Evolutionary conservation across 1,284 basidiomycete genomes (phyloP).

Genomic region (Leccinum pseudoinsigne): DNA sequence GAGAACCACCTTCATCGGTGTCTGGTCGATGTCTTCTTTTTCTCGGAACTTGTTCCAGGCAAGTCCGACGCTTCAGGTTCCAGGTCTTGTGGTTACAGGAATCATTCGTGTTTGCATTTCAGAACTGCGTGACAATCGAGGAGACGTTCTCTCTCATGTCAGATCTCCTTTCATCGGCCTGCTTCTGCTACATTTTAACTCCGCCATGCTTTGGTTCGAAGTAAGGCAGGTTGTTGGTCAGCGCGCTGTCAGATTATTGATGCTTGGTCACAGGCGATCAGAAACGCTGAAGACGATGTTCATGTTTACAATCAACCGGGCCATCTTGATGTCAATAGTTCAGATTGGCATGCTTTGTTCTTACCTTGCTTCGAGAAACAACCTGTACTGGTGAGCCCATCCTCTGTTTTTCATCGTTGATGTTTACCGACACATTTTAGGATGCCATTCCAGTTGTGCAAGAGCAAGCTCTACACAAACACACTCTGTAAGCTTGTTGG

Average conservation of each 20-base stretch:
- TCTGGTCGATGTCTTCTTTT: slow-evolving; percentile 13
- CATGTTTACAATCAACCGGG: slow-evolving; percentile 23
- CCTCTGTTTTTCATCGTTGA: not conserved
- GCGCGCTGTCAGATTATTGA: not conserved
- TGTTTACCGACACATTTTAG: slow-evolving; percentile 2
- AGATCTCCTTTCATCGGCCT: slow-evolving; percentile 19
- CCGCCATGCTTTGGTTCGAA: slow-evolving; percentile 10
- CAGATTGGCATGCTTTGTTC: slow-evolving; percentile 20
- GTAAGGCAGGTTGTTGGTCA: slow-evolving; percentile 4
- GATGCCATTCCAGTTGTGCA: slow-evolving; percentile 24
- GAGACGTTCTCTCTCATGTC: slow-evolving; percentile 21
- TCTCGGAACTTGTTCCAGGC: slow-evolving; percentile 15
- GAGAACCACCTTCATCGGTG: slow-evolving; percentile 14
- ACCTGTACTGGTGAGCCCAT: slow-evolving; percentile 17
- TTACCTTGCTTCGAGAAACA: slow-evolving; percentile 16
- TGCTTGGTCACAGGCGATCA: slow-evolving; percentile 10
- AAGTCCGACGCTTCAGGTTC: slow-evolving; percentile 3
- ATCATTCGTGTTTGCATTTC: not conserved
- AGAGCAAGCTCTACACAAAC: slow-evolving; percentile 42
- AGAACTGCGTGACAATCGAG: slow-evolving; percentile 16
- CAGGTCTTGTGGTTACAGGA: not conserved
- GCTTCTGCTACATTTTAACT: slow-evolving; percentile 19
- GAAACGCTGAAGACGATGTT: slow-evolving; percentile 19
- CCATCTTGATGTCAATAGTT: slow-evolving; percentile 21
- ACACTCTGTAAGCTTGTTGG: slow-evolving; percentile 16